Conservation (phyloP, 176 grass and related monocot species). For the Hordeum vulgare region MorexV3_pseudomolecules_assembly NC_058522.1:518687333-518687832, state of each 20-base stretch:
- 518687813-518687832: background rate
- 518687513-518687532: background rate
- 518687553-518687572: background rate
- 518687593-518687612: background rate
- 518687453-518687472: background rate
- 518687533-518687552: background rate
- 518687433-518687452: slow-evolving; percentile 2
- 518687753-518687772: background rate
- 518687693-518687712: too few species aligned
- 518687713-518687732: too few species aligned
- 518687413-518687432: slow-evolving; percentile 23
- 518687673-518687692: too few species aligned
- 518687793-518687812: background rate
- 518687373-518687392: slow-evolving; percentile 45
- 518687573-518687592: background rate
- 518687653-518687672: too few species aligned
- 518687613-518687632: background rate
- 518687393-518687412: slow-evolving; percentile 37
- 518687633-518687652: too few species aligned
- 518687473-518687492: background rate
- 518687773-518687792: background rate
- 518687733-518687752: background rate
- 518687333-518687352: background rate
- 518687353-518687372: background rate
- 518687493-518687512: background rate